Percentiles rank a stretch among this genome's conserved stretches.
These are phyloP conservation scores for Pterulicium gracile DNA, from an alignment of 1,284 basidiomycete genomes.

Conservation along the genomic window DNA sequence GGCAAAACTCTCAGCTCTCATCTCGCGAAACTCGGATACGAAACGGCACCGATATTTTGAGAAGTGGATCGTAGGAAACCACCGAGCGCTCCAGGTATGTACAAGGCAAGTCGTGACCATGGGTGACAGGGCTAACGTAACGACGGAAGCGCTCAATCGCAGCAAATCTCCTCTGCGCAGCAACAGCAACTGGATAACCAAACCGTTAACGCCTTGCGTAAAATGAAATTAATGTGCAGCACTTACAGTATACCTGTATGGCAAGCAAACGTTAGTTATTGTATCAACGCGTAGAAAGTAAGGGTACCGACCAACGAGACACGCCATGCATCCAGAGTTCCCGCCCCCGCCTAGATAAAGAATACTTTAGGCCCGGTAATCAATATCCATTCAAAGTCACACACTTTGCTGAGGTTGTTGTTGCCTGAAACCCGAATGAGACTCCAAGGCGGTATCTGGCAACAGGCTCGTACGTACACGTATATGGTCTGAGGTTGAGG, in stretches of 20 bases:
- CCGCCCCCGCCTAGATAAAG: constrained; percentile 21
- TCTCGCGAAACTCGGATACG: too few species aligned
- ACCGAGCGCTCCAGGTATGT: too few species aligned
- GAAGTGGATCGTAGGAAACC: too few species aligned
- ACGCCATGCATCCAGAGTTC: constrained; percentile 47
- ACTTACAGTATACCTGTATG: constrained; percentile 1
- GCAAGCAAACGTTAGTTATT: constrained; percentile 7
- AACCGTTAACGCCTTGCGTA: constrained; percentile 9
- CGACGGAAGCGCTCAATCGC: too few species aligned
- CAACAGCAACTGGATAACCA: neutral
- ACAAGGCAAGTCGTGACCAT: too few species aligned
- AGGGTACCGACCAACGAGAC: constrained; percentile 58
- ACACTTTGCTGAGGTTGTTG: constrained; percentile 34
- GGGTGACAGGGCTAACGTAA: too few species aligned
- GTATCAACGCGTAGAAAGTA: constrained; percentile 71
- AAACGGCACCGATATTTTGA: too few species aligned
- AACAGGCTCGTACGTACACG: constrained; percentile 35
- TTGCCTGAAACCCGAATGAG: constrained; percentile 29
- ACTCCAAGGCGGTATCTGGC: neutral
- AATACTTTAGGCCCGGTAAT: neutral
- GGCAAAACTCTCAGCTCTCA: too few species aligned
- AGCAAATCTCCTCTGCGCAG: neutral
- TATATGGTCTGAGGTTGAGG: constrained; percentile 65
- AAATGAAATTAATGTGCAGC: neutral
- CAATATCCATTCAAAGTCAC: neutral